phyloP scores from a whole-genome alignment of 306 rosid species.

The Cicer bijugum region DNA sequence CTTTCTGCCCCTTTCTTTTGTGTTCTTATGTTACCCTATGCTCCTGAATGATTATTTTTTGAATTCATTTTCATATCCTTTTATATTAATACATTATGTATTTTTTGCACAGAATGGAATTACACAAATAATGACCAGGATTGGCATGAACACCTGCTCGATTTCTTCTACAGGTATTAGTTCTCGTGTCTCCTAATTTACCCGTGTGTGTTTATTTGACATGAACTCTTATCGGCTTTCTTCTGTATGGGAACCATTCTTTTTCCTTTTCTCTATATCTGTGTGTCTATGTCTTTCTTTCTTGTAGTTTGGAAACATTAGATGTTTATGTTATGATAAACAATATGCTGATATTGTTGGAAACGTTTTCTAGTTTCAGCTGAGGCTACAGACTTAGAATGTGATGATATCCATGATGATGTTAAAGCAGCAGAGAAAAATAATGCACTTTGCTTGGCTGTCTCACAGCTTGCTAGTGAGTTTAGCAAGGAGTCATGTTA shows the following conservation, averaged over 20 bases:
- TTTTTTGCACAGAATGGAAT: slow-evolving; percentile 56
- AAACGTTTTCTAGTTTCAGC: slow-evolving; percentile 45
- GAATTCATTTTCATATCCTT: slow-evolving; percentile 6
- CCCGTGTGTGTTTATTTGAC: no score
- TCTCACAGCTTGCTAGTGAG: slow-evolving; percentile 67
- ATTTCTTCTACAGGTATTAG: slow-evolving; percentile 60
- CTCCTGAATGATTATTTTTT: slow-evolving; percentile 14
- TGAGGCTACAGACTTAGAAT: slow-evolving; percentile 62
- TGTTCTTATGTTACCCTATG: background rate
- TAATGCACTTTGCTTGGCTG: slow-evolving; percentile 64
- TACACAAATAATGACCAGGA: slow-evolving; percentile 43
- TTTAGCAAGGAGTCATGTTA: slow-evolving; percentile 71
- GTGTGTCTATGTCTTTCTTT: background rate
- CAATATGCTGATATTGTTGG: background rate
- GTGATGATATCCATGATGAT: slow-evolving; percentile 58
- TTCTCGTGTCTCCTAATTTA: background rate
- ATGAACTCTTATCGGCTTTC: background rate
- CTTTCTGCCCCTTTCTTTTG: background rate
- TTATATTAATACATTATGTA: slow-evolving; percentile 6
- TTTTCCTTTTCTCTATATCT: background rate
- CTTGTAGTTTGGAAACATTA: slow-evolving; percentile 17
- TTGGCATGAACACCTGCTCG: slow-evolving; percentile 44
- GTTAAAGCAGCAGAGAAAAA: slow-evolving; percentile 65
- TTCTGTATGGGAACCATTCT: background rate
- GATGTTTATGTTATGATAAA: slow-evolving; percentile 8